A percentile compares a stretch with the other conserved stretches of the same genome.
Conservation (phyloP, 805 yeast species). For the Dipodascopsis uninucleata region DNA sequence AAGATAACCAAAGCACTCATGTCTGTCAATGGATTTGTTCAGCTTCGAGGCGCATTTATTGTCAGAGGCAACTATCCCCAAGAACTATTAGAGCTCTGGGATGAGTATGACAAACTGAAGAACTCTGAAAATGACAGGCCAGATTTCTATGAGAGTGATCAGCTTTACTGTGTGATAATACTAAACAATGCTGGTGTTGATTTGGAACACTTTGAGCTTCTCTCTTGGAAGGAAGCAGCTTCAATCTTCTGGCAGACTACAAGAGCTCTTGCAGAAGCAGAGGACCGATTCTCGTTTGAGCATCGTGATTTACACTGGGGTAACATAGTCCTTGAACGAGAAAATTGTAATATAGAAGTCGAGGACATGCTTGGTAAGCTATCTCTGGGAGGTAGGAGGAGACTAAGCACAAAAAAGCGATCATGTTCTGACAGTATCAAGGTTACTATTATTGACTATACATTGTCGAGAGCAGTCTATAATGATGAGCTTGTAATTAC, state of each 20-base stretch:
- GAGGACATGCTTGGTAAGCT: slow-evolving; percentile 19
- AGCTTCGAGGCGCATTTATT: slow-evolving; percentile 43
- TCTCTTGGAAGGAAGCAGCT: slow-evolving; percentile 40
- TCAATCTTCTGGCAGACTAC: slow-evolving; percentile 54
- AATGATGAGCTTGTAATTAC: slow-evolving; percentile 43
- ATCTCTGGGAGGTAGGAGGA: no score
- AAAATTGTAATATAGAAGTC: slow-evolving; percentile 17
- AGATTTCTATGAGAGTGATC: slow-evolving; percentile 36
- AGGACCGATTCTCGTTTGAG: slow-evolving; percentile 53
- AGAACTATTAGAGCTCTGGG: slow-evolving; percentile 45
- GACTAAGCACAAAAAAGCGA: no score
- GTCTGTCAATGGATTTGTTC: slow-evolving; percentile 44
- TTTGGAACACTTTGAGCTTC: slow-evolving; percentile 44
- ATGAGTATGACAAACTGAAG: slow-evolving; percentile 35
- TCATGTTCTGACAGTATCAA: slow-evolving; percentile 29
- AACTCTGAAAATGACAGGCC: slow-evolving; percentile 42
- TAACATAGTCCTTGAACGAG: slow-evolving; percentile 49
- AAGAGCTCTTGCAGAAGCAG: slow-evolving; percentile 49
- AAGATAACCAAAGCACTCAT: slow-evolving; percentile 43
- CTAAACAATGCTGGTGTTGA: slow-evolving; percentile 41
- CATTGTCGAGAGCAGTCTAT: slow-evolving; percentile 48
- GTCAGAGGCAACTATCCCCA: slow-evolving; percentile 48
- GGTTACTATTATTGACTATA: slow-evolving; percentile 56
- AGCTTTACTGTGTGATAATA: slow-evolving; percentile 38
- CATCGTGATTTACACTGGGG: slow-evolving; percentile 71